These are phyloP conservation scores for Diaporthe sp. DNA, from an alignment of 2,329 filamentous ascomycete genomes.

Conservation along the genomic window DNA sequence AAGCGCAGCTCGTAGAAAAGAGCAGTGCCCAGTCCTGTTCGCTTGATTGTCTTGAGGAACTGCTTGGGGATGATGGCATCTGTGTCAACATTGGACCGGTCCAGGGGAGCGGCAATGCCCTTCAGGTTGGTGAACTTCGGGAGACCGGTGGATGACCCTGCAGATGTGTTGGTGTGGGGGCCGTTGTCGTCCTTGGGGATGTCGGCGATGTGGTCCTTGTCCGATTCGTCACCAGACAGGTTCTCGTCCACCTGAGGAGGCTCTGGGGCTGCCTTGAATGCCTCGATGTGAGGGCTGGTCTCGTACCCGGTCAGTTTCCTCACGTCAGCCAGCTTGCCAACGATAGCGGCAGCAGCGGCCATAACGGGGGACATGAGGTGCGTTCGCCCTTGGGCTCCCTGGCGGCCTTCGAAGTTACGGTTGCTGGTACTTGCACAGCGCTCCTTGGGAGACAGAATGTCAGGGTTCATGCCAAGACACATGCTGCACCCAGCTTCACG, in stretches of 20 bases:
- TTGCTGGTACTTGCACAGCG: slow-evolving; percentile 96
- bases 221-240: slow-evolving; percentile 63
- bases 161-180: slow-evolving; percentile 74
- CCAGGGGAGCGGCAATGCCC: slow-evolving; percentile 89
- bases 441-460: slow-evolving; percentile 92
- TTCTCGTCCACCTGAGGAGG: slow-evolving; percentile 68
- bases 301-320: slow-evolving; percentile 79
- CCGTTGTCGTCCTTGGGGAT: slow-evolving; percentile 72
- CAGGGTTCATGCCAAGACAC: slow-evolving; percentile 99
- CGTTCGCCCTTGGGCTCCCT: slow-evolving; percentile 91
- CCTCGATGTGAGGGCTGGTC: slow-evolving; percentile 71
- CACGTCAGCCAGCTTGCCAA: slow-evolving; percentile 92
- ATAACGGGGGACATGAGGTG: slow-evolving; percentile 98
- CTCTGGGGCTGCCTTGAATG: slow-evolving; percentile 58
- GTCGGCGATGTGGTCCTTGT: slow-evolving; percentile 67
- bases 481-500: slow-evolving; percentile 98
- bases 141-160: slow-evolving; percentile 72
- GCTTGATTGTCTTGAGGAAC: slow-evolving; percentile 99
- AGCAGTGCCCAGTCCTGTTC: slow-evolving; percentile 89
- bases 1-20: slow-evolving; percentile 90
- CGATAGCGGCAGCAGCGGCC: slow-evolving; percentile 91
- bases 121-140: slow-evolving; percentile 87
- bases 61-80: slow-evolving; percentile 99
- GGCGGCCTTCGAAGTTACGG: slow-evolving; percentile 96
- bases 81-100: slow-evolving; percentile 95